Evolutionary conservation across 2,329 filamentous ascomycete species (phyloP), one percentile per base, ranked within the genome.

Genomic region (Sordariomycetes sp.): DNA sequence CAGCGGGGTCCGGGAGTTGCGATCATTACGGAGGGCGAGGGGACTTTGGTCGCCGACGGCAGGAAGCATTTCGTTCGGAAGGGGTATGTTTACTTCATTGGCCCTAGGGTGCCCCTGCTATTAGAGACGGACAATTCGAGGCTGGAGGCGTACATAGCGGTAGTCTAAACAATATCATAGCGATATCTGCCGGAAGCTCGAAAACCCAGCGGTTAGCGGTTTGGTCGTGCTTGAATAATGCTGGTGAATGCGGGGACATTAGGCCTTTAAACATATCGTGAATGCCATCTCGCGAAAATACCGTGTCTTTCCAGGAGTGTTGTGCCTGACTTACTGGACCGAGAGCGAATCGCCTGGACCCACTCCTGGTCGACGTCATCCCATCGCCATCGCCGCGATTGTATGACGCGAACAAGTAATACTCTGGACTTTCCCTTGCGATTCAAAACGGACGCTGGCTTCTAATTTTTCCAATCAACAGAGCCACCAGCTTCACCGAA

Each of bases 81-180:
- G 66, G 87, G 87, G 0, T 81, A 75, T 62, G 80, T 88, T 12
- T 89, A 78, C 65, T 89, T 86, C 67, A 71, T 89, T n/a, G 85
- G 80, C 1, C 80, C 81, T 2, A 81, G 80, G 0, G 64, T 72
- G 3, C 59, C 64, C 20, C 56, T 71, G 1, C 64, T 64, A 46
- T 72, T 67, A 64, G 65, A 68, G 59, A 70, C 67, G n/a, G n/a
- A n/a, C 2, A 63, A 66, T 28, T 53, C 59, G 1, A 67, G 64
- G 3, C 61, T 76, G 64, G 70, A 75, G 58, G 62, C 72, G 1
- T 69, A 71, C 53, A 74, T 71, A 66, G 72, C 71, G 3, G 37
- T 40, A 40, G 37, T 40, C 3, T 40, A 14, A 40, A 5, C n/a
- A n/a, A 7, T 40, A 40, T 40, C 12, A 40, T 16, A 16, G 37